Percentiles rank a stretch among this genome's conserved stretches.
Conservation (phyloP, 257 asterid genomes). For the Plantago ovata region DNA sequence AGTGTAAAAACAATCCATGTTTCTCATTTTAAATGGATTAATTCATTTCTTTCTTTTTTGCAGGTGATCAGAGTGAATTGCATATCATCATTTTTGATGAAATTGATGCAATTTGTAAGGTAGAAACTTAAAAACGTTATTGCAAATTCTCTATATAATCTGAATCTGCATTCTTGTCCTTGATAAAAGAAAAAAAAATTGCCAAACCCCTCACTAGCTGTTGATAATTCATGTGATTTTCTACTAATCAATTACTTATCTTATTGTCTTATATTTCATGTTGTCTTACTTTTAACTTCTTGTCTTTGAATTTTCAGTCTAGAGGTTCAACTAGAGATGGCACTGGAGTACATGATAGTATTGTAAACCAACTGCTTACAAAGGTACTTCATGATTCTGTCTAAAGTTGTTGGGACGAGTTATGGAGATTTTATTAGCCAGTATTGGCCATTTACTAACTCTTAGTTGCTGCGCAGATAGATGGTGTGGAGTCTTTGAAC, state of each 20-base stretch:
- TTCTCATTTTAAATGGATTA: slow-evolving; percentile 21
- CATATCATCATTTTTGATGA: slow-evolving; percentile 98
- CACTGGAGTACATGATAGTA: slow-evolving; percentile 99
- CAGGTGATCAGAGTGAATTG: slow-evolving; percentile 98
- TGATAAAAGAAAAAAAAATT: too few relatives aligned
- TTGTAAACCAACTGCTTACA: slow-evolving; percentile 96
- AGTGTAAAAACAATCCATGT: slow-evolving; percentile 7
- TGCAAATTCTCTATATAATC: slow-evolving; percentile 2
- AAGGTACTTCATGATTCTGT: slow-evolving; percentile 56
- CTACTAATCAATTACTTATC: slow-evolving; percentile 13
- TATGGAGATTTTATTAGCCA: slow-evolving; percentile 16
- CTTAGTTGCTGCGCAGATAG: slow-evolving; percentile 58
- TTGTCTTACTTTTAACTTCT: slow-evolving; percentile 17
- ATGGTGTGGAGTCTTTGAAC: slow-evolving; percentile 98
- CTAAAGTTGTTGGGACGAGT: slow-evolving; percentile 15
- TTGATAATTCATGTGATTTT: slow-evolving; percentile 13
- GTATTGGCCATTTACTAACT: slow-evolving; percentile 21
- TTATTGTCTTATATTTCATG: slow-evolving; percentile 14
- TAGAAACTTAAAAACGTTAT: slow-evolving; percentile 24
- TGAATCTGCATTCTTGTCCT: not conserved
- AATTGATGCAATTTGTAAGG: slow-evolving; percentile 99
- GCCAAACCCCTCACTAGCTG: slow-evolving; percentile 9
- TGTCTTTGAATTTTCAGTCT: slow-evolving; percentile 53
- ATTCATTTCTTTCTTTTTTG: slow-evolving; percentile 26
- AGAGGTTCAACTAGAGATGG: slow-evolving; percentile 99